phyloP scores from a whole-genome alignment of 148 eudicot species.

The Heliosperma pusillum region DNA sequence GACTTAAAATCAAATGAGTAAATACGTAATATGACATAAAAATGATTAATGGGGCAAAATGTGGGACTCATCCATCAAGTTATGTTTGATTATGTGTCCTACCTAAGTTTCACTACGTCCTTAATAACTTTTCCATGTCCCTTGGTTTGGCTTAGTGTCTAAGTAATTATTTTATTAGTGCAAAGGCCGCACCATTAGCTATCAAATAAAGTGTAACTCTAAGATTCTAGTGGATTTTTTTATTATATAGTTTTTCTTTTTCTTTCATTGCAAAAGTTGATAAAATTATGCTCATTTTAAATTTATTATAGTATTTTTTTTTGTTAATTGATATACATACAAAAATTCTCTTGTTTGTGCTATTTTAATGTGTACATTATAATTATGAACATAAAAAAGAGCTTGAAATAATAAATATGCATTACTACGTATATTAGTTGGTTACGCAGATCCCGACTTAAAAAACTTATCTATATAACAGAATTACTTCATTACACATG shows the following conservation, averaged over 20 bases:
- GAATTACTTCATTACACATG: too few relatives aligned
- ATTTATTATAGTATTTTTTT: background rate
- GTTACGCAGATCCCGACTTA: too few relatives aligned
- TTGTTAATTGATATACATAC: too few relatives aligned
- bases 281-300: background rate
- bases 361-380: background rate
- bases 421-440: too few relatives aligned
- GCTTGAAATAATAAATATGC: too few relatives aligned
- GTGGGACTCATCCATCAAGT: slow-evolving; percentile 19
- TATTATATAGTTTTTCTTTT: background rate
- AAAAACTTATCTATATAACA: too few relatives aligned
- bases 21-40: slow-evolving; percentile 7
- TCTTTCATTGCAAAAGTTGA: background rate
- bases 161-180: slow-evolving; percentile 13
- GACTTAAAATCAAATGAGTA: background rate
- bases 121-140: slow-evolving; percentile 9
- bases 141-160: slow-evolving; percentile 27
- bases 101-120: slow-evolving; percentile 16
- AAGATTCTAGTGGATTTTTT: background rate
- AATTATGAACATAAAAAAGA: too few relatives aligned
- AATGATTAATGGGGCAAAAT: slow-evolving; percentile 9
- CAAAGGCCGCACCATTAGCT: background rate
- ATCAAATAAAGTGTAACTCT: background rate
- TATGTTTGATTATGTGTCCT: slow-evolving; percentile 28
- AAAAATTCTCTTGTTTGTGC: background rate